A percentile compares a stretch with the other conserved stretches of the same genome.
These are phyloP conservation scores for Perilla frutescens DNA, from an alignment of 257 asterid species.

Conservation along the genomic window DNA sequence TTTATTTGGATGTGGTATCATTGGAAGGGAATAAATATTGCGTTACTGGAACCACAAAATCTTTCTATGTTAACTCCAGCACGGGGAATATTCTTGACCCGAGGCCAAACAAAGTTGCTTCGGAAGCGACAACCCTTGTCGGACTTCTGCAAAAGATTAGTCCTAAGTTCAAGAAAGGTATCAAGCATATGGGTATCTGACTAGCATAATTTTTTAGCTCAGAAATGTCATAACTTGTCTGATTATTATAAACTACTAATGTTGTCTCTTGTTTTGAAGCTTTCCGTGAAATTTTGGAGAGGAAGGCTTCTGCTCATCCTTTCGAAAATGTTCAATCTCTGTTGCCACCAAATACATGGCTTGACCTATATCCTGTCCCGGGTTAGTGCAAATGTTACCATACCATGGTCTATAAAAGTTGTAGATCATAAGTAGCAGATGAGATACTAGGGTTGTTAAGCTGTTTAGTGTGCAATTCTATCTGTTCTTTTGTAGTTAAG, in stretches of 20 bases:
- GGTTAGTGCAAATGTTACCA: conserved; percentile 54
- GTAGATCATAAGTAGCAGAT: conserved; percentile 18
- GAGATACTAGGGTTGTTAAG: background rate
- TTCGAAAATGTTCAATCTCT: conserved; percentile 87
- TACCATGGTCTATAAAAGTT: conserved; percentile 4
- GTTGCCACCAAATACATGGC: conserved; percentile 90
- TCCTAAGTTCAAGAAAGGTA: conserved; percentile 93
- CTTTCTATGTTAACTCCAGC: conserved; percentile 87
- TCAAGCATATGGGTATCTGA: conserved; percentile 27
- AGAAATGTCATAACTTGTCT: conserved; percentile 8
- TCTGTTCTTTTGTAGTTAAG: no score
- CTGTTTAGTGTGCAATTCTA: background rate
- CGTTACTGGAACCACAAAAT: conserved; percentile 85
- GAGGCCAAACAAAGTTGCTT: conserved; percentile 61
- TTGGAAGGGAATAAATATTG: conserved; percentile 88
- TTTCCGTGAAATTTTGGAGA: conserved; percentile 89
- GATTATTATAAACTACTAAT: conserved; percentile 16
- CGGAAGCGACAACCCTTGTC: conserved; percentile 80
- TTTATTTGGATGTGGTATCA: conserved; percentile 88
- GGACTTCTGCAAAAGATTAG: conserved; percentile 92
- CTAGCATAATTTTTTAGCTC: conserved; percentile 7
- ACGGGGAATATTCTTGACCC: conserved; percentile 74
- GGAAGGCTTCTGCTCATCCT: conserved; percentile 92
- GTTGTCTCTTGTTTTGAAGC: conserved; percentile 52
- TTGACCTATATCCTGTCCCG: conserved; percentile 78